Conservation (phyloP, 768 basidiomycete genomes). For the Russula earlei region DNA sequence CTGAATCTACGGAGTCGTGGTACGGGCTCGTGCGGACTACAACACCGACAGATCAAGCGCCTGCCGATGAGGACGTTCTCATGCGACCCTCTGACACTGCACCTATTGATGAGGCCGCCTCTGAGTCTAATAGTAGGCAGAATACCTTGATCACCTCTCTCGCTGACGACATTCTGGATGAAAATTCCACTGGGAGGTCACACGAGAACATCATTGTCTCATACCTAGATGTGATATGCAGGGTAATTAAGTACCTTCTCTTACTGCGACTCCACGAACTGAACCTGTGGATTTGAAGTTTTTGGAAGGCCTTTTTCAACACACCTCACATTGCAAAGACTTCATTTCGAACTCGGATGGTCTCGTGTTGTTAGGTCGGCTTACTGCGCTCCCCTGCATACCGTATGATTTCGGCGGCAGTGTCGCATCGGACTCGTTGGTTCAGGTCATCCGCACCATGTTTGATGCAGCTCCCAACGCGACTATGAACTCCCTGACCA, state of each 20-base stretch:
- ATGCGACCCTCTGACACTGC: slow-evolving; percentile 14
- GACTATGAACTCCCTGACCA: slow-evolving; percentile 60
- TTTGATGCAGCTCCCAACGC: slow-evolving; percentile 76
- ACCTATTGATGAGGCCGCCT: background rate
- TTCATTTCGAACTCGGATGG: slow-evolving; percentile 72
- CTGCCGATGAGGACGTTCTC: slow-evolving; percentile 14
- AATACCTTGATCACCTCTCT: slow-evolving; percentile 1
- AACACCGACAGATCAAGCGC: background rate
- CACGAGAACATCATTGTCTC: slow-evolving; percentile 73
- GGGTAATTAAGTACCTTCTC: slow-evolving; percentile 37
- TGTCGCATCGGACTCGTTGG: slow-evolving; percentile 76
- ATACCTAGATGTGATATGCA: slow-evolving; percentile 69
- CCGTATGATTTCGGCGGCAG: slow-evolving; percentile 85
- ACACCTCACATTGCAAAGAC: slow-evolving; percentile 80
- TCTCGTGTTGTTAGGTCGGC: slow-evolving; percentile 59
- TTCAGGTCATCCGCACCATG: slow-evolving; percentile 83
- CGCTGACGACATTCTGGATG: slow-evolving; percentile 6
- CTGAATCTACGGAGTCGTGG: slow-evolving; percentile 54
- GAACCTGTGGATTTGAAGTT: slow-evolving; percentile 43
- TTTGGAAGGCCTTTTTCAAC: slow-evolving; percentile 90
- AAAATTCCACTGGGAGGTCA: slow-evolving; percentile 28
- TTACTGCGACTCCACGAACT: background rate
- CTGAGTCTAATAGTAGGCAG: slow-evolving; percentile 8
- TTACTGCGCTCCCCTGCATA: slow-evolving; percentile 77
- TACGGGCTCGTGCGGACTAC: slow-evolving; percentile 41